Percentiles rank a stretch among this genome's conserved stretches.
Conservation (phyloP, 2,329 filamentous ascomycete genomes). For the Fusarium phyllophilum region DNA sequence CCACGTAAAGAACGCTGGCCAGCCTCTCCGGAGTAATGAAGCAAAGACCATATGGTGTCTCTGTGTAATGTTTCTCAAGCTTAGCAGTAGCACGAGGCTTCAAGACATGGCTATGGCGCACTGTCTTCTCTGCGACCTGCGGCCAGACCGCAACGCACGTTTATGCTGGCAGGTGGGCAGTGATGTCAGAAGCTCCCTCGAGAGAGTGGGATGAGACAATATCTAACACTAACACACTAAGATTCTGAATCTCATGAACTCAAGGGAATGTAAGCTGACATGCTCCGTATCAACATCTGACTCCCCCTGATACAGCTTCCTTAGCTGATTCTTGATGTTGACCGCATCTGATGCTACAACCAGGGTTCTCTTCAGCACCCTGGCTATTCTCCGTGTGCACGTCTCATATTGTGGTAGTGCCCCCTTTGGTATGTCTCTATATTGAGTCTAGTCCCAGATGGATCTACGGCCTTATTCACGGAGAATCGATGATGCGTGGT, state of each 20-base stretch:
- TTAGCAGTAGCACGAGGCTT: slow-evolving; percentile 21
- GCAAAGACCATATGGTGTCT: slow-evolving; percentile 37
- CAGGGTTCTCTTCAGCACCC: slow-evolving; percentile 35
- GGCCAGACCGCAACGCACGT: slow-evolving; percentile 12
- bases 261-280: slow-evolving; percentile 1
- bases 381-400: slow-evolving; percentile 43
- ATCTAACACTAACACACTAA: slow-evolving; percentile 24
- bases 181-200: slow-evolving; percentile 41
- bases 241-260: slow-evolving; percentile 19
- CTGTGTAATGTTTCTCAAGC: slow-evolving; percentile 29
- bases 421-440: slow-evolving; percentile 5
- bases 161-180: slow-evolving; percentile 17
- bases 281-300: slow-evolving; percentile 30
- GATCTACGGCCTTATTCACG: slow-evolving; percentile 38
- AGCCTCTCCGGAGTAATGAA: slow-evolving; percentile 32
- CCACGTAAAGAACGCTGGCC: slow-evolving; percentile 38
- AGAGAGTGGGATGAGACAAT: slow-evolving; percentile 26
- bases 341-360: slow-evolving; percentile 36
- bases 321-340: slow-evolving; percentile 30
- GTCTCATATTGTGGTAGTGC: slow-evolving; percentile 39
- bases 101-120: slow-evolving; percentile 30
- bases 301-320: slow-evolving; percentile 12
- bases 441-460: slow-evolving; percentile 19
- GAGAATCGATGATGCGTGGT: slow-evolving; percentile 28
- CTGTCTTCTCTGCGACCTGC: slow-evolving; percentile 27